Conservation (phyloP, 257 asterid genomes). For the Nicotiana sylvestris region DNA sequence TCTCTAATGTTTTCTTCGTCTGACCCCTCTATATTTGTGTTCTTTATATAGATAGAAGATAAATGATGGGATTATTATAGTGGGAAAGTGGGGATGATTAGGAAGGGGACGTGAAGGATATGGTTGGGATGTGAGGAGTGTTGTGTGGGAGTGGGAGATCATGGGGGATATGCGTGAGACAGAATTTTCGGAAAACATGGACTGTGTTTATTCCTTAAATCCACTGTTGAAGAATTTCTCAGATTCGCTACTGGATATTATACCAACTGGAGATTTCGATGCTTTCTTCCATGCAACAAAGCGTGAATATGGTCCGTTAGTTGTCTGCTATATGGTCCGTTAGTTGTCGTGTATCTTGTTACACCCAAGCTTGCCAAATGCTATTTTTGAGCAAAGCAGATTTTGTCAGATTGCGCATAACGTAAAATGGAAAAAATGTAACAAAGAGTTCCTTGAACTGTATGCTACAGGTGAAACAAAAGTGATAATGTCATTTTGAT, state of each 20-base stretch:
- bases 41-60: too few relatives aligned
- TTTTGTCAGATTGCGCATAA: not conserved
- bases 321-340: conserved; percentile 62
- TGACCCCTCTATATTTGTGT: too few relatives aligned
- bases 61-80: too few relatives aligned
- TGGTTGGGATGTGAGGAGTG: too few relatives aligned
- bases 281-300: conserved; percentile 97
- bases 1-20: too few relatives aligned
- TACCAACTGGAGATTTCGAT: conserved; percentile 96
- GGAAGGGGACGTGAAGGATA: too few relatives aligned
- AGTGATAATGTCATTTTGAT: too few relatives aligned
- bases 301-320: conserved; percentile 91
- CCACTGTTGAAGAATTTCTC: conserved; percentile 86
- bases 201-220: conserved; percentile 69
- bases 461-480: conserved; percentile 2
- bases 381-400: not conserved
- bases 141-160: too few relatives aligned
- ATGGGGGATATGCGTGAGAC: not conserved
- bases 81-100: too few relatives aligned
- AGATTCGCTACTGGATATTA: conserved; percentile 93
- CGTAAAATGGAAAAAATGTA: not conserved
- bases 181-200: conserved; percentile 38
- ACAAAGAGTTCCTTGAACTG: not conserved
- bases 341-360: not conserved
- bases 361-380: not conserved